phyloP scores from a whole-genome alignment of 495 filamentous ascomycete genomes.

The Copromyces sp. region DNA sequence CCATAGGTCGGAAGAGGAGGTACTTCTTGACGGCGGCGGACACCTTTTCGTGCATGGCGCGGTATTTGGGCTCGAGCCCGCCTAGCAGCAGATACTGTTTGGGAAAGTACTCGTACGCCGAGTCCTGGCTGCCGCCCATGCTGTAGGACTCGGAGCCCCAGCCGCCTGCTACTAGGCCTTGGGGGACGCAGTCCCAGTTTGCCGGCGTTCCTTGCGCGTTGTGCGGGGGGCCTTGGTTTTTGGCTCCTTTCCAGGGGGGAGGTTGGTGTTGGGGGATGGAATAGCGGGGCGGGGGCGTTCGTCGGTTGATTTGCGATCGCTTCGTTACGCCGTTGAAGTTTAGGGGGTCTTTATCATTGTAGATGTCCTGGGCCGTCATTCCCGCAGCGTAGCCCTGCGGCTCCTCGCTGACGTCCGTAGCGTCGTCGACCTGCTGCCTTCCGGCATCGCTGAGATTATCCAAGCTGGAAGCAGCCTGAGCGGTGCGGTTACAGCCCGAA shows the following conservation, averaged over 20 bases:
- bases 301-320: background rate
- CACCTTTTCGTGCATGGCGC: constrained; percentile 65
- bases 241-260: background rate
- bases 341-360: background rate
- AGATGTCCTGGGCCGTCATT: background rate
- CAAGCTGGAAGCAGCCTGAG: constrained; percentile 13
- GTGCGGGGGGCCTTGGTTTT: background rate
- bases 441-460: constrained; percentile 9
- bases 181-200: constrained; percentile 42
- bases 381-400: constrained; percentile 5
- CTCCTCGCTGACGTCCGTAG: background rate
- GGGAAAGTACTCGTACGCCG: constrained; percentile 89
- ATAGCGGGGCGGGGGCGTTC: background rate
- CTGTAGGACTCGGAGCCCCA: constrained; percentile 31
- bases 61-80: constrained; percentile 71
- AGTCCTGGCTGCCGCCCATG: constrained; percentile 80
- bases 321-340: background rate
- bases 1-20: constrained; percentile 81
- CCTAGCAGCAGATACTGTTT: constrained; percentile 76
- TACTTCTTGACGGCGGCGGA: constrained; percentile 60
- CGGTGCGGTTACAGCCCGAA: constrained; percentile 42
- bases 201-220: constrained; percentile 12
- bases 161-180: constrained; percentile 35
- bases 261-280: background rate
- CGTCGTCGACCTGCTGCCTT: constrained; percentile 14